Evolutionary conservation across 371 early-diverging fungal genomes (phyloP).

Genomic region (Mortierella sp.): DNA sequence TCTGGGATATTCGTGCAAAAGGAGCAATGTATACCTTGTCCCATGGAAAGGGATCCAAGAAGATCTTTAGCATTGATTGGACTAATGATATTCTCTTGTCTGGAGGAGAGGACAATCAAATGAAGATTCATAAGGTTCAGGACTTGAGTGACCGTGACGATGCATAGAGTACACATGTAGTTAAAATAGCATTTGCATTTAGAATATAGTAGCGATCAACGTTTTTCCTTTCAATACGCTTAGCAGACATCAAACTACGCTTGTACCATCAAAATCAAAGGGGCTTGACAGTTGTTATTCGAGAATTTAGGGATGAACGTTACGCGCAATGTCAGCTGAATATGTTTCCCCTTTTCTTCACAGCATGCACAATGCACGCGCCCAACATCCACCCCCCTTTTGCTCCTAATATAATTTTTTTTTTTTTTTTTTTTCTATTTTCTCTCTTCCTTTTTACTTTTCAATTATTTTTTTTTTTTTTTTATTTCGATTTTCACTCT

Average conservation of each 20-base stretch:
- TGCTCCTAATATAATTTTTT: not conserved
- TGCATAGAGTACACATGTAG: constrained; percentile 23
- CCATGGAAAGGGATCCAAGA: constrained; percentile 63
- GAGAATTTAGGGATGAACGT: not conserved
- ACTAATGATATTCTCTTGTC: constrained; percentile 74
- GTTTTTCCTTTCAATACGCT: not conserved
- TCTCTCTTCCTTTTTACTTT: not conserved
- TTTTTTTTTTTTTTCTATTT: constrained; percentile 3
- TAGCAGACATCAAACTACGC: not conserved
- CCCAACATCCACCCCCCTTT: constrained; percentile 11
- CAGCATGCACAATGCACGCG: constrained; percentile 12
- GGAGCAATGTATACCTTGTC: constrained; percentile 79
- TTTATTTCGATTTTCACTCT: constrained; percentile 1
- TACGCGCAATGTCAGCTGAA: constrained; percentile 12
- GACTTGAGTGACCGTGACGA: constrained; percentile 33
- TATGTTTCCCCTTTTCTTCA: not conserved
- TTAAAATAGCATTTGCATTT: not conserved
- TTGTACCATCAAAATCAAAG: constrained; percentile 1
- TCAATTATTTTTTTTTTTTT: not conserved
- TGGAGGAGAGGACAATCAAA: constrained; percentile 89
- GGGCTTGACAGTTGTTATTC: not conserved
- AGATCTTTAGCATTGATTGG: constrained; percentile 89
- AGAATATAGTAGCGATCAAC: not conserved
- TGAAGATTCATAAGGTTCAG: constrained; percentile 78
- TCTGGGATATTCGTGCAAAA: constrained; percentile 95